phyloP scores from a whole-genome alignment of 2,329 filamentous ascomycete species.

The Ceratocystis diversiconidia region DNA sequence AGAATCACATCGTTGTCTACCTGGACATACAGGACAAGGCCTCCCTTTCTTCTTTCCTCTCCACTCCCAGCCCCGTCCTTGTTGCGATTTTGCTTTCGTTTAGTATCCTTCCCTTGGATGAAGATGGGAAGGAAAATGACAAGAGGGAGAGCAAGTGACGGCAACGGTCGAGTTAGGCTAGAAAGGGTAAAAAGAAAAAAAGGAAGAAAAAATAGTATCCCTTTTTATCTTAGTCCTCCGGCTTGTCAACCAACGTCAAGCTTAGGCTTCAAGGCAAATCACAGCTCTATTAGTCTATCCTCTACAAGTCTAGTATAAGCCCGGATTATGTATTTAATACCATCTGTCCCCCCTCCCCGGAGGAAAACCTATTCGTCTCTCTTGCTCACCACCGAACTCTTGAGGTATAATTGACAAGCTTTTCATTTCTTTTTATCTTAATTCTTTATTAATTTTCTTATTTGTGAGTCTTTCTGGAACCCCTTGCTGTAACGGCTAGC shows the following conservation, averaged over 20 bases:
- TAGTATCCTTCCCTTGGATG: not conserved
- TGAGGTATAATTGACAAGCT: constrained; percentile 7
- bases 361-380: not conserved
- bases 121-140: not conserved
- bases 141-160: not conserved
- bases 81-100: not conserved
- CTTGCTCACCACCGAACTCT: not conserved
- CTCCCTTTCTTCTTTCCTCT: not conserved
- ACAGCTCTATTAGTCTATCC: not conserved
- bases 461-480: not conserved
- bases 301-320: not conserved
- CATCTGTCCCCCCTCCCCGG: not conserved
- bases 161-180: not conserved
- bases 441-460: constrained; percentile 9
- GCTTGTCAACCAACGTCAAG: not conserved
- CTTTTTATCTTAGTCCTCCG: not conserved
- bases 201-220: not conserved
- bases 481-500: not conserved
- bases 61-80: not conserved
- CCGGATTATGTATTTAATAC: constrained; percentile 6
- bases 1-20: not conserved
- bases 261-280: not conserved
- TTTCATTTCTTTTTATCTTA: constrained; percentile 8
- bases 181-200: not conserved
- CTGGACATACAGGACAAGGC: too few species aligned